A percentile compares a stretch with the other conserved stretches of the same genome.
Evolutionary conservation across 23 red algal genomes (phyloP).

Genomic region (Cyanidium caldarium): DNA sequence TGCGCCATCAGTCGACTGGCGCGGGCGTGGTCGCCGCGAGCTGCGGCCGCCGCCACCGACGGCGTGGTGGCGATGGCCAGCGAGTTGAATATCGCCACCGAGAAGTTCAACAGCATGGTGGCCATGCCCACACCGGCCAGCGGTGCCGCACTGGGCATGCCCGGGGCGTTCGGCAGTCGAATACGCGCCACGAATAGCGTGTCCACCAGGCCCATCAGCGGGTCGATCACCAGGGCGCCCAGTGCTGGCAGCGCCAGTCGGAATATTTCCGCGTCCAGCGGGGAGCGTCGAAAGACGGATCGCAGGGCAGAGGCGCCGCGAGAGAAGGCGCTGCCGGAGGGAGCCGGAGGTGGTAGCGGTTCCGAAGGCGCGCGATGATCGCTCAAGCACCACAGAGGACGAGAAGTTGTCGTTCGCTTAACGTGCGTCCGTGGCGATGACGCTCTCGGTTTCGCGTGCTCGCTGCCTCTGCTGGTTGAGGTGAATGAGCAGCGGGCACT

Average conservation of each 20-base stretch:
- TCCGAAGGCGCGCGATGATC: too few species aligned
- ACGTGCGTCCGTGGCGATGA: too few species aligned
- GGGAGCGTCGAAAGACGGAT: neutral
- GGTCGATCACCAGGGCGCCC: conserved; percentile 76
- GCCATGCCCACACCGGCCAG: conserved; percentile 76
- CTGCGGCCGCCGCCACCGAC: conserved; percentile 22
- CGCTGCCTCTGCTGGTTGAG: too few species aligned
- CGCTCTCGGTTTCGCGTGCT: too few species aligned
- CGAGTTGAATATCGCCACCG: conserved; percentile 74
- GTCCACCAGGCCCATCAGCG: conserved; percentile 80
- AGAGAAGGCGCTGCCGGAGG: too few species aligned
- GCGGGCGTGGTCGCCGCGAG: neutral
- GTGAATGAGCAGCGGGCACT: too few species aligned
- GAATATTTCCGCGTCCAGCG: conserved; percentile 18
- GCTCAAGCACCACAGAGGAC: too few species aligned
- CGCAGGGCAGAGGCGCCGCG: too few species aligned
- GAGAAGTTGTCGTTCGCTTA: too few species aligned
- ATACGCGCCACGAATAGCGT: conserved; percentile 67
- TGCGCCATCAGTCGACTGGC: conserved; percentile 56
- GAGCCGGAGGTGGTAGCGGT: too few species aligned
- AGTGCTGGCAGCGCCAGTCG: conserved; percentile 54
- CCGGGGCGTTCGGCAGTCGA: too few species aligned
- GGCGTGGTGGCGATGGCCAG: conserved; percentile 49
- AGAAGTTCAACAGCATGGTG: conserved; percentile 92
- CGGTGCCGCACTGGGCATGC: conserved; percentile 26